phyloP scores from a whole-genome alignment of 2,329 filamentous ascomycete genomes.

The Botrytis fabae region DNA sequence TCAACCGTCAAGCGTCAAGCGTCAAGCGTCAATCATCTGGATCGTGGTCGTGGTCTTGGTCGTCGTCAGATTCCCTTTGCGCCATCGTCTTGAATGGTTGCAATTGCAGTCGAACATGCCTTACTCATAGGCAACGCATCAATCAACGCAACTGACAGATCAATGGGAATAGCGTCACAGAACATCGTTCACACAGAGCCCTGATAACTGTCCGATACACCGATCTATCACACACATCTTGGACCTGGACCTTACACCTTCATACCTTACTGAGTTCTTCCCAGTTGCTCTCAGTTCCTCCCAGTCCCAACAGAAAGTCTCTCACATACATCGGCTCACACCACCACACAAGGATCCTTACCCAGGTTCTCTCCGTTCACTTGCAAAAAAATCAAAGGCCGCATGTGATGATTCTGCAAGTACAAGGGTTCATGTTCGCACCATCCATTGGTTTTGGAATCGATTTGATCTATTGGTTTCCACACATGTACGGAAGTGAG shows the following conservation, averaged over 20 bases:
- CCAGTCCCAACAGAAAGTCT: background rate
- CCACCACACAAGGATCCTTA: conserved; percentile 10
- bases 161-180: background rate
- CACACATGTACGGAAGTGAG: background rate
- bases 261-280: background rate
- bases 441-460: background rate
- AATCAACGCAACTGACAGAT: background rate
- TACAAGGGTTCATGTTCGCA: conserved; percentile 25
- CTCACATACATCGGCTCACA: background rate
- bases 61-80: no score
- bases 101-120: no score
- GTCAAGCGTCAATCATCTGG: background rate
- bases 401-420: conserved; percentile 28
- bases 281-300: background rate
- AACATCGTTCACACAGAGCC: background rate
- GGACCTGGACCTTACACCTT: background rate
- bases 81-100: no score
- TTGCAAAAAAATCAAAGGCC: background rate
- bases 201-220: background rate
- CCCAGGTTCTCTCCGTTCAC: background rate
- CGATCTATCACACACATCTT: background rate
- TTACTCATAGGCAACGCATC: background rate
- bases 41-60: no score
- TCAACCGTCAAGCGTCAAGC: background rate
- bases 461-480: conserved; percentile 1